Conservation (phyloP, 495 filamentous ascomycete species). For the Lasiosphaeria hispida region DNA sequence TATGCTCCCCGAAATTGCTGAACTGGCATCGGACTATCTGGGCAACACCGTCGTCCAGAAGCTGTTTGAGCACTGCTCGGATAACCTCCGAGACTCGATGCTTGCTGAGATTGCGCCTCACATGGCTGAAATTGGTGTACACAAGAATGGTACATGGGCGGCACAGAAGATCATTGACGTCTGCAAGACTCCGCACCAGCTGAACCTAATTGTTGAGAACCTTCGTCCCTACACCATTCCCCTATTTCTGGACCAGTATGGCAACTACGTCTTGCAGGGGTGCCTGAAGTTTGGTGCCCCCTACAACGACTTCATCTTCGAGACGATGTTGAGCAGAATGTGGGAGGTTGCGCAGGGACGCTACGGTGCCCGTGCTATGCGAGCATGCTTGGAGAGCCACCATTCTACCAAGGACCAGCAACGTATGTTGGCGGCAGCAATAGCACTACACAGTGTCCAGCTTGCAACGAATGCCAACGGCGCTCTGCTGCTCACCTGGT, state of each 20-base stretch:
- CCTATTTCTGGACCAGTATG: conserved; percentile 94
- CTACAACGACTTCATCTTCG: conserved; percentile 95
- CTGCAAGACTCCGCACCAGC: conserved; percentile 78
- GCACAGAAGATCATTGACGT: conserved; percentile 99
- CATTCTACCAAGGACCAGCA: conserved; percentile 94
- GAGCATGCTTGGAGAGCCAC: conserved; percentile 95
- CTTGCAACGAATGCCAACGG: conserved; percentile 96
- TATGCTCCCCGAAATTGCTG: conserved; percentile 96
- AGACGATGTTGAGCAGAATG: conserved; percentile 91
- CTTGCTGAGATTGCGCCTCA: conserved; percentile 82
- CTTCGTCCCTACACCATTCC: conserved; percentile 82
- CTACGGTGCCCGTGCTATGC: conserved; percentile 93
- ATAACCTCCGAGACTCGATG: conserved; percentile 88
- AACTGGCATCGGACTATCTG: conserved; percentile 90
- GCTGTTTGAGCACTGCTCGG: conserved; percentile 93
- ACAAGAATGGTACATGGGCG: conserved; percentile 99
- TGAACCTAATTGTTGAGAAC: conserved; percentile 77
- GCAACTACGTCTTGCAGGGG: conserved; percentile 96
- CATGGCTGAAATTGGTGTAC: conserved; percentile 91
- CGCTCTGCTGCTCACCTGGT: conserved; percentile 92
- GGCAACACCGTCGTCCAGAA: conserved; percentile 99
- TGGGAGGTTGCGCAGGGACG: conserved; percentile 93
- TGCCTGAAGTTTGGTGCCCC: conserved; percentile 87
- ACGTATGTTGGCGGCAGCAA: conserved; percentile 88
- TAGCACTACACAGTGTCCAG: conserved; percentile 93